Percentiles rank a stretch among this genome's conserved stretches.
Conservation (phyloP, 371 early-diverging fungal genomes). For the Mortierella sp. region DNA sequence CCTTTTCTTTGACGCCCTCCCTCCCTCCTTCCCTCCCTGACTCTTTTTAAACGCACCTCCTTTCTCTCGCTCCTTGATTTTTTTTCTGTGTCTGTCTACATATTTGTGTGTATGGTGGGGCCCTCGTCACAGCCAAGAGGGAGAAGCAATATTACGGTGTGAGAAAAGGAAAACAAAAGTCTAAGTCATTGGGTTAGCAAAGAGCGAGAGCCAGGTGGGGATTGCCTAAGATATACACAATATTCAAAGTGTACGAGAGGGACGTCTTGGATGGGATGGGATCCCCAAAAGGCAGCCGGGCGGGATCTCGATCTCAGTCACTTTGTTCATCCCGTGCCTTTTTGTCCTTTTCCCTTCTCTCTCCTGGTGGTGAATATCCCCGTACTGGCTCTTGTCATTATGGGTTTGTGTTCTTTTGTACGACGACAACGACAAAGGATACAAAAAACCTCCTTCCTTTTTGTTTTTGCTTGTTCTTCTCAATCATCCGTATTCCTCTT, state of each 20-base stretch:
- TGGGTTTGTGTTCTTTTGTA: background rate
- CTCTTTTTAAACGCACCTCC: background rate
- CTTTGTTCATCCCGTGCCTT: background rate
- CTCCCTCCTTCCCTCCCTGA: background rate
- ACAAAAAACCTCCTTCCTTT: background rate
- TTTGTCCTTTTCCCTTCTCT: background rate
- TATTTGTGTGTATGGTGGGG: background rate
- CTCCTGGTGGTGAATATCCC: too few relatives aligned
- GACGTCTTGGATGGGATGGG: too few relatives aligned
- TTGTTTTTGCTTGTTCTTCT: background rate
- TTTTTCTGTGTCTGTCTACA: background rate
- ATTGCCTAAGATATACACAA: background rate
- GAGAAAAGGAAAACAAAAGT: background rate
- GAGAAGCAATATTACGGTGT: background rate
- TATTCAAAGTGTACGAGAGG: background rate
- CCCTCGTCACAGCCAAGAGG: slow-evolving; percentile 2
- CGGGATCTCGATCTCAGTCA: background rate
- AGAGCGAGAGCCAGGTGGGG: background rate
- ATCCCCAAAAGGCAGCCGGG: too few relatives aligned
- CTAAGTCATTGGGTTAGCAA: background rate
- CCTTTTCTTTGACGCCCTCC: background rate
- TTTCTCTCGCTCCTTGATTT: background rate
- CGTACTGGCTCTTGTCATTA: background rate
- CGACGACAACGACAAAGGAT: background rate
- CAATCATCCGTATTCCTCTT: background rate